Evolutionary conservation across 1,139 yeast species (phyloP), one percentile per base, ranked within the genome.

Genomic region (Sugiyamaella japonica): DNA sequence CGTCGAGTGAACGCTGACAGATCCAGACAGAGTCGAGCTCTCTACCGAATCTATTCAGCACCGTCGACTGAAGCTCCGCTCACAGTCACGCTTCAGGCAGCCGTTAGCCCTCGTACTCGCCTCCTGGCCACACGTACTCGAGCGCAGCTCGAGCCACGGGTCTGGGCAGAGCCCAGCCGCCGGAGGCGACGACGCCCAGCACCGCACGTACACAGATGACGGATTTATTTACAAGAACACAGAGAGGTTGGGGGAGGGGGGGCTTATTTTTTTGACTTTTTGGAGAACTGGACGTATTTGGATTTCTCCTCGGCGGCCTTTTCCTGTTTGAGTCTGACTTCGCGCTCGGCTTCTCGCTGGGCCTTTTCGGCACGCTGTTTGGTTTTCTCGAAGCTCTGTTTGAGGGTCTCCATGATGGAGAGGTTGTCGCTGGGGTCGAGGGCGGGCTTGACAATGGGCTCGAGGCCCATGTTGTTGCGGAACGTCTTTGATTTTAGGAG

Each of bases 381-480:
- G 28, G 95, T 87, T 51, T 77, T 76, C 48, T 84, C 84, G 65
- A 89, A 76, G n/a, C 83, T 79, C 45, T 61, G 58, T 50, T 63
- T 61, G 50, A 63, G 52, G 7, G 65, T 55, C 8, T 75, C 79
- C 51, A 85, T 66, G 39, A 77, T 66, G 54, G 78, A 72, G 58
- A 74, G 71, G 56, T 66, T 64, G 50, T 72, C 70, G 45, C 68
- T 65, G 53, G 75, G 72, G 53, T 70, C 77, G 28, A 61, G 68
- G 25, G 73, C 74, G 54, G 77, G 73, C 15, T 84, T 81, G 29
- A 80, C 82, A 59, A 87, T 76, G 28, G 87, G 86, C 10, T 93
- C 84, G 68, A 91, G 76, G n/a, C 83, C 81, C 17, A 81, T 71
- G 56, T 73, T 57, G 48, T 74, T 76, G 70, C 97, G 81, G 67